Conservation (phyloP, 2,329 filamentous ascomycete genomes). For the Claviceps pazoutovae region DNA sequence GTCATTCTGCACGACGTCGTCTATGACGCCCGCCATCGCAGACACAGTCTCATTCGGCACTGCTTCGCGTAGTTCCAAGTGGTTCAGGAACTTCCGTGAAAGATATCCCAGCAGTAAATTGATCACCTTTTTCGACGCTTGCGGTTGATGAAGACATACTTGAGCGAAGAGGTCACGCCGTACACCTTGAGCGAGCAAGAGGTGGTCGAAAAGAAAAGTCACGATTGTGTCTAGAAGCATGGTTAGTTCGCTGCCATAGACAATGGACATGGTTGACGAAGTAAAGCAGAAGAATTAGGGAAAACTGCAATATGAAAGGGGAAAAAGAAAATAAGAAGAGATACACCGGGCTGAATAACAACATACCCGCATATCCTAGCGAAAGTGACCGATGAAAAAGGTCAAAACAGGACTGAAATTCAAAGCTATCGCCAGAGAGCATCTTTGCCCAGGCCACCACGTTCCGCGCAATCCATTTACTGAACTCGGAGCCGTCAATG, state of each 20-base stretch:
- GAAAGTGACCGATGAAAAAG: slow-evolving; percentile 47
- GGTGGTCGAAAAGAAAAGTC: slow-evolving; percentile 19
- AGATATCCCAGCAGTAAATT: slow-evolving; percentile 24
- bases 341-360: background rate
- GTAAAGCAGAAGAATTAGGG: no score
- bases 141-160: slow-evolving; percentile 17
- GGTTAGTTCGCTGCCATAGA: slow-evolving; percentile 8
- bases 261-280: background rate
- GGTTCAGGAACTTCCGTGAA: slow-evolving; percentile 29
- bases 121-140: slow-evolving; percentile 14
- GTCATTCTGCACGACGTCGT: slow-evolving; percentile 32
- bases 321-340: background rate
- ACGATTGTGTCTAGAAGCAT: slow-evolving; percentile 26
- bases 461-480: slow-evolving; percentile 56
- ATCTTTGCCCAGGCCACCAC: slow-evolving; percentile 32
- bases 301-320: background rate
- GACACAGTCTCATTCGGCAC: slow-evolving; percentile 29
- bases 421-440: slow-evolving; percentile 18
- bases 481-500: slow-evolving; percentile 49
- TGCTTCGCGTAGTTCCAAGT: slow-evolving; percentile 18
- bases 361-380: slow-evolving; percentile 57
- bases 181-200: slow-evolving; percentile 21
- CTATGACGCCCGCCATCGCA: slow-evolving; percentile 44
- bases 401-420: slow-evolving; percentile 29
- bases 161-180: slow-evolving; percentile 14